Conservation (phyloP, 2,329 filamentous ascomycete genomes). For the Aspergillus costaricaensis region DNA sequence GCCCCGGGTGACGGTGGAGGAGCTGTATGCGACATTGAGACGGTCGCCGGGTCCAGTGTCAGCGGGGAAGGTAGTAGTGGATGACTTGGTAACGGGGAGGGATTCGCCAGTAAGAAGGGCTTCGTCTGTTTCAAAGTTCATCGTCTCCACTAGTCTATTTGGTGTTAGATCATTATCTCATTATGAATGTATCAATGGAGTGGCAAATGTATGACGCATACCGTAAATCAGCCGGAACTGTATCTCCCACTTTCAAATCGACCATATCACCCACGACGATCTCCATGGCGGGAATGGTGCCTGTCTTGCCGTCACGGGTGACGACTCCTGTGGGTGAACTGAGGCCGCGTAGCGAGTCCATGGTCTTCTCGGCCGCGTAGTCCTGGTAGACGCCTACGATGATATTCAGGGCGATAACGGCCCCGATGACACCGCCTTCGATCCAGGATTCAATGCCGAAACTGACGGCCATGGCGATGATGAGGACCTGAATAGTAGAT, state of each 20-base stretch:
- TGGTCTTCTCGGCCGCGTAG: conserved; percentile 63
- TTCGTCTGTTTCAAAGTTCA: conserved; percentile 77
- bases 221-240: conserved; percentile 62
- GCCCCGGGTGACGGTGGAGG: conserved; percentile 63
- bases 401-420: conserved; percentile 61
- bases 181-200: background rate
- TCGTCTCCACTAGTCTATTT: conserved; percentile 53
- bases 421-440: conserved; percentile 61
- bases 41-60: conserved; percentile 62
- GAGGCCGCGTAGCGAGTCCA: conserved; percentile 59
- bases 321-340: conserved; percentile 61
- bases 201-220: conserved; percentile 33
- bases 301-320: conserved; percentile 59
- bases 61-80: conserved; percentile 45
- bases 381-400: conserved; percentile 63
- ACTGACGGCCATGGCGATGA: conserved; percentile 71
- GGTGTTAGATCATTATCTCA: too few relatives aligned
- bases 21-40: conserved; percentile 64
- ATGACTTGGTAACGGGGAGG: conserved; percentile 59
- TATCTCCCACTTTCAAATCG: conserved; percentile 60
- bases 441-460: conserved; percentile 60
- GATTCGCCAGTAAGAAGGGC: conserved; percentile 65
- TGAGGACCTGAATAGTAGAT: conserved; percentile 60
- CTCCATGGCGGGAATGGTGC: conserved; percentile 57
- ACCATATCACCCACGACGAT: conserved; percentile 66